Conservation (phyloP, 2,329 filamentous ascomycete species). For the Sordariomycetes sp. region DNA sequence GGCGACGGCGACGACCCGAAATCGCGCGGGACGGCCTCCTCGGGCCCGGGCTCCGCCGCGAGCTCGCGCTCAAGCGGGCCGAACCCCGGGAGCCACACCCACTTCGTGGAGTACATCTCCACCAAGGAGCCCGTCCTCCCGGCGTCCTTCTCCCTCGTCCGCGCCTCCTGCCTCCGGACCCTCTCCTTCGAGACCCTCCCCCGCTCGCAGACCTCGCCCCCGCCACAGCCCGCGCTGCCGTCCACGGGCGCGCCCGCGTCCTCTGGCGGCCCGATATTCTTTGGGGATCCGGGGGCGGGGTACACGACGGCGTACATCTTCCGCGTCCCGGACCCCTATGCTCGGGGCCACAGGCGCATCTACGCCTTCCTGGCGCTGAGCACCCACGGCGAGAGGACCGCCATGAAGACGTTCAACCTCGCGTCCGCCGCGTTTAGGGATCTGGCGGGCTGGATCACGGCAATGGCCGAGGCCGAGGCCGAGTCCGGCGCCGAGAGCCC, state of each 20-base stretch:
- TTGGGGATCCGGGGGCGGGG: constrained; percentile 49
- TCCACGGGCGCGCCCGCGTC: constrained; percentile 30
- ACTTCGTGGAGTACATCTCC: constrained; percentile 56
- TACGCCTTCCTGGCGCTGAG: constrained; percentile 55
- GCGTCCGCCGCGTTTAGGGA: constrained; percentile 50
- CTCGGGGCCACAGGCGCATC: constrained; percentile 54
- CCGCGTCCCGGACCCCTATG: constrained; percentile 54
- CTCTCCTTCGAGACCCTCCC: constrained; percentile 55
- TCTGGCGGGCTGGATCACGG: constrained; percentile 51
- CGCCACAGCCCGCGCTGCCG: constrained; percentile 12
- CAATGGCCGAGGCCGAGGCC: constrained; percentile 48
- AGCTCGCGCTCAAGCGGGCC: constrained; percentile 35
- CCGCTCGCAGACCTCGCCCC: constrained; percentile 26
- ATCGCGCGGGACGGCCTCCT: constrained; percentile 14
- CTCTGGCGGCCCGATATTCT: constrained; percentile 54
- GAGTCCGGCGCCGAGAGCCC: constrained; percentile 22
- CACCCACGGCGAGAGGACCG: constrained; percentile 49
- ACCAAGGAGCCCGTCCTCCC: constrained; percentile 50
- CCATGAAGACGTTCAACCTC: constrained; percentile 53
- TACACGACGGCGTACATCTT: constrained; percentile 62
- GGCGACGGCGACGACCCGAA: constrained; percentile 29
- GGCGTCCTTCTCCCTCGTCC: constrained; percentile 52
- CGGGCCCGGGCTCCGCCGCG: constrained; percentile 28
- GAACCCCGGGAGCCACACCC: constrained; percentile 38
- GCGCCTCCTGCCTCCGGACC: constrained; percentile 52